Evolutionary conservation across 2,329 filamentous ascomycete genomes (phyloP).

Genomic region (Rhynchosporium agropyri): DNA sequence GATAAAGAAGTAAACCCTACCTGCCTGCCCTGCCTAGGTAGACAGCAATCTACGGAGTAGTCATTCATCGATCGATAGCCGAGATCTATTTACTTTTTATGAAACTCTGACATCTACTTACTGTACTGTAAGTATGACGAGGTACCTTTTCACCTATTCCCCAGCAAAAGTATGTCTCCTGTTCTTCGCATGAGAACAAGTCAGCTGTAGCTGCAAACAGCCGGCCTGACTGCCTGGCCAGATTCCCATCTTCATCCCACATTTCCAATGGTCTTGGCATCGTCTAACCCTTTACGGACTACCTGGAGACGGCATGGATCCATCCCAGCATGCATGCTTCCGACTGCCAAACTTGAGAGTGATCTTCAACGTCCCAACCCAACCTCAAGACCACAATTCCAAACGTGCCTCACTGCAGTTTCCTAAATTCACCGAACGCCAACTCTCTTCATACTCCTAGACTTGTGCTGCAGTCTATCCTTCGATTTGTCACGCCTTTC

Average conservation of each 20-base stretch:
- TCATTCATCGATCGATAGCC: too few species aligned
- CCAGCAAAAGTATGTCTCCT: constrained; percentile 6
- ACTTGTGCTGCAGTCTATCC: constrained; percentile 12
- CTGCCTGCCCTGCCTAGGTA: too few species aligned
- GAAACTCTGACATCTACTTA: too few species aligned
- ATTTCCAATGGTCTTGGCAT: constrained; percentile 13
- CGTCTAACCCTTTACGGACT: constrained; percentile 11
- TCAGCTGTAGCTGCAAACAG: constrained; percentile 3
- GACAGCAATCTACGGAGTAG: too few species aligned
- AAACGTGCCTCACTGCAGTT: constrained; percentile 15
- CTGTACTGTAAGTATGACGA: too few species aligned
- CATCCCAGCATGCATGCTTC: constrained; percentile 3
- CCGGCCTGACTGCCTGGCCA: not conserved
- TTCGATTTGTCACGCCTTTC: constrained; percentile 25
- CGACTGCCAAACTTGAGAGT: constrained; percentile 19
- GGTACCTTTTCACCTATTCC: not conserved
- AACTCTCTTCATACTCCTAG: constrained; percentile 13
- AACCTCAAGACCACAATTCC: constrained; percentile 17
- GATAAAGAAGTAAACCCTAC: too few species aligned
- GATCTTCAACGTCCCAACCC: constrained; percentile 10
- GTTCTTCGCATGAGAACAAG: constrained; percentile 10
- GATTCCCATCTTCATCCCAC: not conserved
- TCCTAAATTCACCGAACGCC: not conserved
- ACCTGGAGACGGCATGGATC: constrained; percentile 8
- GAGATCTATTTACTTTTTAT: too few species aligned